phyloP scores from a whole-genome alignment of 345 rosid genomes.

The Brassica carinata region DNA sequence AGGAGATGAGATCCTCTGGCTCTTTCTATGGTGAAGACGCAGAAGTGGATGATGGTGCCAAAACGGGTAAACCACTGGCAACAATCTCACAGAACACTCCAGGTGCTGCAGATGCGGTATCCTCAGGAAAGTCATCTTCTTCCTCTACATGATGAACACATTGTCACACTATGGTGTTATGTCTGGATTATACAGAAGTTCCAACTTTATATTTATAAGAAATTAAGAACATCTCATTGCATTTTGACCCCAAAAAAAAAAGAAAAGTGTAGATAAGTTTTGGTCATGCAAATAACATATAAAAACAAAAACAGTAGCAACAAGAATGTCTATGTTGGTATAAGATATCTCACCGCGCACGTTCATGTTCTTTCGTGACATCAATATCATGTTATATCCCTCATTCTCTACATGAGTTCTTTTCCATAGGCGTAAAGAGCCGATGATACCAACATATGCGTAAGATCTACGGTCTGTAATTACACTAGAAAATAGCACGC shows the following conservation, averaged over 20 bases:
- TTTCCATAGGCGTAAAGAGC: constrained; percentile 8
- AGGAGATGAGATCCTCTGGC: constrained; percentile 68
- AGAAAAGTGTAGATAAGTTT: neutral
- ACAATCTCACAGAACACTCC: constrained; percentile 48
- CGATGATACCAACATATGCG: constrained; percentile 34
- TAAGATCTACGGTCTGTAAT: too few species aligned
- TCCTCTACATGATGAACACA: constrained; percentile 22
- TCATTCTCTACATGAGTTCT: neutral
- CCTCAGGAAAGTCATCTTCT: constrained; percentile 9
- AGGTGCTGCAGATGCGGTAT: constrained; percentile 6
- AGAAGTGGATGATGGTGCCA: constrained; percentile 39
- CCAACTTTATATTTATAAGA: neutral
- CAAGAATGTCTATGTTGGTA: too few species aligned
- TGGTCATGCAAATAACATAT: too few species aligned
- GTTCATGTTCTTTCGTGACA: constrained; percentile 41
- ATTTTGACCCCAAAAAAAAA: neutral
- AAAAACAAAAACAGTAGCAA: too few species aligned
- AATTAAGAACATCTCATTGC: neutral
- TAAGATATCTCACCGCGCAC: too few species aligned
- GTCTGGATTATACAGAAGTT: constrained; percentile 1
- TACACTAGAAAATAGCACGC: too few species aligned
- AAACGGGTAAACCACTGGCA: constrained; percentile 30
- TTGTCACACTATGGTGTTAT: neutral
- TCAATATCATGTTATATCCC: constrained; percentile 26
- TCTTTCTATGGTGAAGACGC: constrained; percentile 66